phyloP scores from a whole-genome alignment of 2,329 filamentous ascomycete genomes.

The Sclerotinia subarctica region DNA sequence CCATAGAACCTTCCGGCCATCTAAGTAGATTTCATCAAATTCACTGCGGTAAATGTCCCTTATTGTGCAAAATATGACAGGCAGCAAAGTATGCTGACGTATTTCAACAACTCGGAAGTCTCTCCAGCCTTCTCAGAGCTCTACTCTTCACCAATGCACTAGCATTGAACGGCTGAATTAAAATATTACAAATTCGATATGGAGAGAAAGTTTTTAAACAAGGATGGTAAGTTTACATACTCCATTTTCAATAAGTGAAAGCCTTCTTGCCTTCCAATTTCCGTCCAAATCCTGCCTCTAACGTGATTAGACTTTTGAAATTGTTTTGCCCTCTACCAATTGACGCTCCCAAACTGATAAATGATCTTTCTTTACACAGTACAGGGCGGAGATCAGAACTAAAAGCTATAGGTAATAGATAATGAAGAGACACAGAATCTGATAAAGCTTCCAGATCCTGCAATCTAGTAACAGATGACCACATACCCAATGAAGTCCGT shows the following conservation, averaged over 20 bases:
- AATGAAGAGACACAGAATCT: background rate
- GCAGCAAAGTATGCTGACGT: conserved; percentile 42
- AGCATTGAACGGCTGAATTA: conserved; percentile 30
- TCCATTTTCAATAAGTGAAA: background rate
- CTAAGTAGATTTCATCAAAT: background rate
- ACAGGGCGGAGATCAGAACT: too few species aligned
- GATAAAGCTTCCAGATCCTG: background rate
- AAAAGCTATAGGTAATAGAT: background rate
- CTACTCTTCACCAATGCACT: conserved; percentile 35
- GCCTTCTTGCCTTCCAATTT: background rate
- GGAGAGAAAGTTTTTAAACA: background rate
- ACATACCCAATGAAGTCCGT: background rate
- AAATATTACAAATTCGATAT: background rate
- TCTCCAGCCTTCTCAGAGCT: conserved; percentile 36
- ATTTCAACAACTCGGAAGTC: conserved; percentile 41
- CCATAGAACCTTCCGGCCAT: background rate
- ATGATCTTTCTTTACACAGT: background rate
- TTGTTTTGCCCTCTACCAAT: too few species aligned
- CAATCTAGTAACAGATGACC: background rate
- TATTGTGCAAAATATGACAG: conserved; percentile 37
- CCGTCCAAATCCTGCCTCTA: background rate
- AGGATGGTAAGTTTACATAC: background rate
- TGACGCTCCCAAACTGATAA: background rate
- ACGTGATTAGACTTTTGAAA: background rate
- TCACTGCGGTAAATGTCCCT: background rate